A percentile compares a stretch with the other conserved stretches of the same genome.
phyloP scores from a whole-genome alignment of 2,329 filamentous ascomycete species.

The Thermoascus crustaceus region DNA sequence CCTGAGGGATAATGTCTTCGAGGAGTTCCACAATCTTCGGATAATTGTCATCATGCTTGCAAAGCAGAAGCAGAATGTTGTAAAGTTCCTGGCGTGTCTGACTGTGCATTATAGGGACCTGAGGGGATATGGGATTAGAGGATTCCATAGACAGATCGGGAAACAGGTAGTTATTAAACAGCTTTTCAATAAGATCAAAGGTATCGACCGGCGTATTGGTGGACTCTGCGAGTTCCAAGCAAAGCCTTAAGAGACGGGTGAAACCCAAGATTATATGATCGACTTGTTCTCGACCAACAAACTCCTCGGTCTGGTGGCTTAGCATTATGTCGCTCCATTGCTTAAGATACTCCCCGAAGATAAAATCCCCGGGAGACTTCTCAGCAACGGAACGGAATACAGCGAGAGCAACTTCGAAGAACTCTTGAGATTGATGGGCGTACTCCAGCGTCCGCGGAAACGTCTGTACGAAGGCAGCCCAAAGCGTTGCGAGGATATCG shows the following conservation, averaged over 20 bases:
- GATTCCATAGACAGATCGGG: conserved; percentile 41
- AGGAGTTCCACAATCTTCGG: conserved; percentile 46
- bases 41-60: conserved; percentile 45
- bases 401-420: conserved; percentile 37
- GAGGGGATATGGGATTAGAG: conserved; percentile 22
- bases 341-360: conserved; percentile 33
- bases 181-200: conserved; percentile 36
- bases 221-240: conserved; percentile 31
- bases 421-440: conserved; percentile 35
- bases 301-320: conserved; percentile 37
- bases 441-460: conserved; percentile 32
- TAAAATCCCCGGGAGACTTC: conserved; percentile 27
- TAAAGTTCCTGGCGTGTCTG: conserved; percentile 53
- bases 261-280: conserved; percentile 39
- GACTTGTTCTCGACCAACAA: conserved; percentile 38
- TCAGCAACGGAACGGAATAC: conserved; percentile 37
- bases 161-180: conserved; percentile 61
- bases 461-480: conserved; percentile 34
- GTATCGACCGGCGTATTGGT: conserved; percentile 26
- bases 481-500: conserved; percentile 38
- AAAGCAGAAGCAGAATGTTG: conserved; percentile 51
- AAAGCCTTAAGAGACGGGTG: conserved; percentile 35
- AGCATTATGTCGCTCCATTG: conserved; percentile 38
- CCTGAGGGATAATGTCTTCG: conserved; percentile 44
- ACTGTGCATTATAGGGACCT: conserved; percentile 45